Conservation (phyloP, 768 basidiomycete genomes). For the Kwoniella sp. region DNA sequence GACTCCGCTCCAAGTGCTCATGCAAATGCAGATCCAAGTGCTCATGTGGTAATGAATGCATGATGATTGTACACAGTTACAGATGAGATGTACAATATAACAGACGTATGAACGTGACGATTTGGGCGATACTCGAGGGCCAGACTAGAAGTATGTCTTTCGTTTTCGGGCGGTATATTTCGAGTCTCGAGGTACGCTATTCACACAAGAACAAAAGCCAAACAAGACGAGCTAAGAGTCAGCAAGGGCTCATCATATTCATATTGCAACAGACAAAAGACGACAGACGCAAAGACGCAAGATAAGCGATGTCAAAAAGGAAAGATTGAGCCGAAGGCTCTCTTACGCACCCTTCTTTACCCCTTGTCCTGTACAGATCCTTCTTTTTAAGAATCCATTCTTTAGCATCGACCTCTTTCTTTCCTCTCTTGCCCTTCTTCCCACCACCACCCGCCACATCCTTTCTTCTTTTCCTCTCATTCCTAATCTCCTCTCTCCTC, state of each 20-base stretch:
- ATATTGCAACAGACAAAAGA: too few relatives aligned
- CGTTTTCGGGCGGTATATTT: slow-evolving; percentile 87
- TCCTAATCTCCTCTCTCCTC: slow-evolving; percentile 59
- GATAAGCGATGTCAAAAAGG: too few relatives aligned
- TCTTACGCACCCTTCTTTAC: slow-evolving; percentile 61
- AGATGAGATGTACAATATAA: too few relatives aligned
- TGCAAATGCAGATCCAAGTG: too few relatives aligned
- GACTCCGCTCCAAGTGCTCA: too few relatives aligned
- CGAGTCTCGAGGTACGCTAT: slow-evolving; percentile 67
- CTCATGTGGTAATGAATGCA: too few relatives aligned
- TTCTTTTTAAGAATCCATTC: slow-evolving; percentile 98
- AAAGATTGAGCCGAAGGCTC: too few relatives aligned
- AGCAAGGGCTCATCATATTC: not conserved
- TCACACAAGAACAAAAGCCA: too few relatives aligned
- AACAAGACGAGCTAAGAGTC: too few relatives aligned
- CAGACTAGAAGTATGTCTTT: slow-evolving; percentile 68
- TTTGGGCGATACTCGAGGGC: too few relatives aligned
- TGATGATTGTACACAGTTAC: too few relatives aligned
- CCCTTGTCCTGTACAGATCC: slow-evolving; percentile 61
- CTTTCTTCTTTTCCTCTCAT: slow-evolving; percentile 74
- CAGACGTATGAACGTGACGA: too few relatives aligned
- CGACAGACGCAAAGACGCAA: not conserved
- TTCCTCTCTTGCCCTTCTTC: slow-evolving; percentile 67
- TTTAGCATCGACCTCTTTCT: slow-evolving; percentile 59
- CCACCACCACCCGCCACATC: slow-evolving; percentile 61